A percentile compares a stretch with the other conserved stretches of the same genome.
Evolutionary conservation across 768 basidiomycete species (phyloP).

Genomic region (Pulveroboletus sp.): DNA sequence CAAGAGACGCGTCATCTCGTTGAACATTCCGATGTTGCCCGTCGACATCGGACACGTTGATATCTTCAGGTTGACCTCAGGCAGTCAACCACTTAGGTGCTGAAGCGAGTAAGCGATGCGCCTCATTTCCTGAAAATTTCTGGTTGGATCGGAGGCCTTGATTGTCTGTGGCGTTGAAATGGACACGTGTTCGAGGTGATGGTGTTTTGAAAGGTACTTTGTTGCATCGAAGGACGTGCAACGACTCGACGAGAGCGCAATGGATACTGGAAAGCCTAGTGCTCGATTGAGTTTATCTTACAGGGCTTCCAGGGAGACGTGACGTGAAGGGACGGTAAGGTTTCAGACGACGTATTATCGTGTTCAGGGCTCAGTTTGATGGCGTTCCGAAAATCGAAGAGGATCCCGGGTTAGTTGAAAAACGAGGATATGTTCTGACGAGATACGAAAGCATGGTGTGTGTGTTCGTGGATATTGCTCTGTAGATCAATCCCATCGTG

Average conservation of each 20-base stretch:
- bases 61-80: constrained; percentile 10
- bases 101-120: constrained; percentile 22
- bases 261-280: constrained; percentile 18
- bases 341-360: background rate
- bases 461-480: constrained; percentile 14
- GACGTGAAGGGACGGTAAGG: constrained; percentile 21
- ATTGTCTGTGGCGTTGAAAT: constrained; percentile 10
- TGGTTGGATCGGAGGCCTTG: constrained; percentile 9
- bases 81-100: constrained; percentile 9
- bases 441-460: constrained; percentile 22
- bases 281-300: constrained; percentile 13
- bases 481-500: background rate
- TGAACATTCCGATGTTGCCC: constrained; percentile 19
- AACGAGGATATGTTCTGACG: constrained; percentile 12
- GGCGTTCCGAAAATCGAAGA: constrained; percentile 12
- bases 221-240: constrained; percentile 14
- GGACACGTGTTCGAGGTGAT: constrained; percentile 20
- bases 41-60: constrained; percentile 21
- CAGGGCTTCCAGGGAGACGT: constrained; percentile 19
- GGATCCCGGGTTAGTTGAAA: constrained; percentile 12
- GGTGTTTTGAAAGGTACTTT: constrained; percentile 19
- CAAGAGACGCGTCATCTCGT: constrained; percentile 11
- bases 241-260: constrained; percentile 15
- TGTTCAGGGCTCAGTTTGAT: background rate
- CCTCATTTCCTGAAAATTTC: constrained; percentile 11